These are phyloP conservation scores for Purshia tridentata DNA, from an alignment of 306 rosid genomes.

Conservation along the genomic window DNA sequence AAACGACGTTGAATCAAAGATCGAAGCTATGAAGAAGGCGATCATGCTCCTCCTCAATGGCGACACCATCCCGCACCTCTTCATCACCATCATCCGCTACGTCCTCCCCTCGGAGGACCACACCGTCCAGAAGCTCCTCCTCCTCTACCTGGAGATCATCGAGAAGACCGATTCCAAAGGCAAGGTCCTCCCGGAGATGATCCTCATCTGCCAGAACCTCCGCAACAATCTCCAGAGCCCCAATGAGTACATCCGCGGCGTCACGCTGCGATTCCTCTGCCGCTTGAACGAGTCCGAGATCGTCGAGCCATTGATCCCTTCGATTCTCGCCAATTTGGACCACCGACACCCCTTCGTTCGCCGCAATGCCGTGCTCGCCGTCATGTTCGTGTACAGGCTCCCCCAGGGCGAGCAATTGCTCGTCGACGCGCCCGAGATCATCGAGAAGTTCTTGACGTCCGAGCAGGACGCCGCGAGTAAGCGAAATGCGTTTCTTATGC, in stretches of 20 bases:
- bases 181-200: conserved; percentile 92
- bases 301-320: conserved; percentile 84
- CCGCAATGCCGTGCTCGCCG: conserved; percentile 74
- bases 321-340: conserved; percentile 75
- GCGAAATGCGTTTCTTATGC: conserved; percentile 95
- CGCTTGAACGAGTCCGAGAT: conserved; percentile 86
- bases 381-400: conserved; percentile 83
- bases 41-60: conserved; percentile 91
- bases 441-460: conserved; percentile 64
- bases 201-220: conserved; percentile 92
- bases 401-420: conserved; percentile 85
- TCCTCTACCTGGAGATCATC: conserved; percentile 86
- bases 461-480: conserved; percentile 87
- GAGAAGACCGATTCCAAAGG: conserved; percentile 89
- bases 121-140: conserved; percentile 92
- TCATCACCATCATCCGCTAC: conserved; percentile 90
- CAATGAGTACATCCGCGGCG: conserved; percentile 94
- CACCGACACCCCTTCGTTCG: conserved; percentile 91
- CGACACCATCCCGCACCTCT: conserved; percentile 84
- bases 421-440: conserved; percentile 77
- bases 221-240: conserved; percentile 91
- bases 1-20: conserved; percentile 60
- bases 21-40: conserved; percentile 84
- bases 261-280: conserved; percentile 84
- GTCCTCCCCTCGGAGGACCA: conserved; percentile 95